A percentile compares a stretch with the other conserved stretches of the same genome.
These are phyloP conservation scores for Ligustrum vulgare DNA, from an alignment of 257 asterid genomes.

Conservation along the genomic window DNA sequence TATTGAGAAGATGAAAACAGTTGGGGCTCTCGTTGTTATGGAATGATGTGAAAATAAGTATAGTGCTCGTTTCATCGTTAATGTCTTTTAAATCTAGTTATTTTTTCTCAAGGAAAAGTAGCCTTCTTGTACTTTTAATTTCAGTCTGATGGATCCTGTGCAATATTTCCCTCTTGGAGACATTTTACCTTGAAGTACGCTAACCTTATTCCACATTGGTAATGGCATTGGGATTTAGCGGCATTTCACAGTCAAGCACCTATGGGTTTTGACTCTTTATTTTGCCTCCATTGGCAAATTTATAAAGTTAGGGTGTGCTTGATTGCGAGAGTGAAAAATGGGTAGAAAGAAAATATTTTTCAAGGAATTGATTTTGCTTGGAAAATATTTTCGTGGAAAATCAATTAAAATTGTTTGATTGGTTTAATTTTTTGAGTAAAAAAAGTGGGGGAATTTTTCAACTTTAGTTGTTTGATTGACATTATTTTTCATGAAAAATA, in stretches of 20 bases:
- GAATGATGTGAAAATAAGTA: conserved; percentile 26
- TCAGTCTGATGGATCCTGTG: not conserved
- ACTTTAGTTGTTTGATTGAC: no score
- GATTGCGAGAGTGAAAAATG: no score
- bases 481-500: no score
- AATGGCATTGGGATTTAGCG: not conserved
- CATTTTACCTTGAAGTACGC: not conserved
- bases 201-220: not conserved
- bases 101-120: not conserved
- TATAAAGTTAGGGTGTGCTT: no score
- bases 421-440: no score
- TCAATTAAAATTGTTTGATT: no score
- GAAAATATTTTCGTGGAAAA: no score
- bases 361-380: no score
- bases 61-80: not conserved
- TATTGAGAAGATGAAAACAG: conserved; percentile 45
- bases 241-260: not conserved
- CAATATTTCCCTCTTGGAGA: not conserved
- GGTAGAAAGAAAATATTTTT: no score
- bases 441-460: no score
- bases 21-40: conserved; percentile 45
- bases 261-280: not conserved
- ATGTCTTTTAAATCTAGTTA: not conserved
- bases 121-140: not conserved
- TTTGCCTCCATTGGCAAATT: no score